A percentile compares a stretch with the other conserved stretches of the same genome.
phyloP scores from a whole-genome alignment of 495 filamentous ascomycete genomes.

The Aspergillus asperescens region DNA sequence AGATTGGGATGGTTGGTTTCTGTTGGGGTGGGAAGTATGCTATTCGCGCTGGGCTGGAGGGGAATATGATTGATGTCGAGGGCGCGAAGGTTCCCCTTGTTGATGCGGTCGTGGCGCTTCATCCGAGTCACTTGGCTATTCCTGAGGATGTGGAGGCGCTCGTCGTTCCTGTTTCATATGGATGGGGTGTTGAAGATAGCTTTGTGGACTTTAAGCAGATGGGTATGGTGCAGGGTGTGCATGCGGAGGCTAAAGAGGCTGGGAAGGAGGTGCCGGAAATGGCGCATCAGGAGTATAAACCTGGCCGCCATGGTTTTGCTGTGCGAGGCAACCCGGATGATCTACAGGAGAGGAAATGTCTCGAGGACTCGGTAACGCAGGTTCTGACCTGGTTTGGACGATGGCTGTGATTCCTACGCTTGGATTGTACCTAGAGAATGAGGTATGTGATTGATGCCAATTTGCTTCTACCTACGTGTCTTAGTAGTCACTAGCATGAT shows the following conservation, averaged over 20 bases:
- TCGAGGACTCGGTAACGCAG: constrained; percentile 2
- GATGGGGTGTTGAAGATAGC: not conserved
- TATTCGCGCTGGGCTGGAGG: not conserved
- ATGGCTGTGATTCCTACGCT: constrained; percentile 1
- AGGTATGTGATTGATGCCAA: too few species aligned
- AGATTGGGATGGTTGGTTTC: not conserved
- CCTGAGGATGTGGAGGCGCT: not conserved
- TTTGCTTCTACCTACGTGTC: too few species aligned
- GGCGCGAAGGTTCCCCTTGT: not conserved
- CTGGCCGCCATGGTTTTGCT: not conserved
- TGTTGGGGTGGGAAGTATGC: constrained; percentile 3
- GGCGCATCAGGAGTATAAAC: constrained; percentile 20
- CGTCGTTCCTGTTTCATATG: not conserved
- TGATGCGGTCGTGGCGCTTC: not conserved
- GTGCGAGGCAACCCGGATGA: constrained; percentile 1
- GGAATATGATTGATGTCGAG: not conserved
- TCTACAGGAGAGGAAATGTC: not conserved
- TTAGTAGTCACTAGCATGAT: too few species aligned
- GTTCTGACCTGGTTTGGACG: constrained; percentile 1
- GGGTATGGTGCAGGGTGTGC: not conserved
- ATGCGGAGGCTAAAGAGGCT: constrained; percentile 18
- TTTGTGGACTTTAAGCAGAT: not conserved
- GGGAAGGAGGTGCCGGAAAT: constrained; percentile 19
- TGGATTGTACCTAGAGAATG: too few species aligned
- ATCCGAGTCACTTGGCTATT: not conserved